Conservation (phyloP, 2,329 filamentous ascomycete genomes). For the Arthrobotrys pseudoclavata region DNA sequence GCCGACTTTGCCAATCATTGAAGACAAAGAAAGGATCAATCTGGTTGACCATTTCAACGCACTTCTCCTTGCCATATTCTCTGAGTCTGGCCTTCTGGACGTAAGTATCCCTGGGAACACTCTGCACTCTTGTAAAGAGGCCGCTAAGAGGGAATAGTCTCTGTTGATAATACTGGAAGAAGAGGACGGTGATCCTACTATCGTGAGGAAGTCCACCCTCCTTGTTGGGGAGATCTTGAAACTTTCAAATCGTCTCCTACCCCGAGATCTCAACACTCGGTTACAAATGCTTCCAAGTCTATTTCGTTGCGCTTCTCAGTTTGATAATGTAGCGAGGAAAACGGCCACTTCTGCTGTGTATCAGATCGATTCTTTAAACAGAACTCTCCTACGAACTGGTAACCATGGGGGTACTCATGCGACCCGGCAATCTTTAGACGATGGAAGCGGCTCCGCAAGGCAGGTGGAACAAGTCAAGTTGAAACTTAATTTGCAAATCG, state of each 20-base stretch:
- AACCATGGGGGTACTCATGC: conserved; percentile 28
- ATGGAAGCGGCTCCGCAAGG: conserved; percentile 66
- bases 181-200: conserved; percentile 68
- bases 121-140: neutral
- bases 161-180: conserved; percentile 67
- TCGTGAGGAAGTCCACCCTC: conserved; percentile 82
- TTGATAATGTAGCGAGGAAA: conserved; percentile 76
- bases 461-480: conserved; percentile 70
- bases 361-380: conserved; percentile 96
- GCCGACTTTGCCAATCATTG: conserved; percentile 71
- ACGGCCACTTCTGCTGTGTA: conserved; percentile 93
- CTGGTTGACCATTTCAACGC: conserved; percentile 95
- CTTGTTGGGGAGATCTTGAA: conserved; percentile 92
- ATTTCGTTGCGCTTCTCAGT: conserved; percentile 80
- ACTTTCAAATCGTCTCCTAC: conserved; percentile 86
- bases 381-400: conserved; percentile 82
- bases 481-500: conserved; percentile 74
- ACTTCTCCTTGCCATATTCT: conserved; percentile 84
- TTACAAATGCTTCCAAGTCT: conserved; percentile 90
- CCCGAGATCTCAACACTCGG: conserved; percentile 82
- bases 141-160: conserved; percentile 16
- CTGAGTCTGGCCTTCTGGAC: conserved; percentile 81
- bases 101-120: conserved; percentile 62
- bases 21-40: conserved; percentile 80
- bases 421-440: conserved; percentile 62